A percentile compares a stretch with the other conserved stretches of the same genome.
Conservation (phyloP, 73 alveolate genomes). For the Paramecium bursaria region DNA sequence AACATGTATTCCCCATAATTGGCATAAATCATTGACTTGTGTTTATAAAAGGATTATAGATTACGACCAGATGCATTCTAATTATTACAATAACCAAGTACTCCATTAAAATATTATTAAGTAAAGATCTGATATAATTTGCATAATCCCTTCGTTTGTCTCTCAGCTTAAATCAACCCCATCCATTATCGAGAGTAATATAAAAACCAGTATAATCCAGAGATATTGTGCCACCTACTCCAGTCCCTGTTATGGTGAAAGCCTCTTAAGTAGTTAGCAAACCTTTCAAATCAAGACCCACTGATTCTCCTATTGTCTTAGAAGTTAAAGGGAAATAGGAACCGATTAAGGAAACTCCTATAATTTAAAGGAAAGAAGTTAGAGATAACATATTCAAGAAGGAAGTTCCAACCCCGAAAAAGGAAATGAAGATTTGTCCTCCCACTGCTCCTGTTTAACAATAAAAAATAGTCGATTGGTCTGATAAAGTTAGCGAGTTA, state of each 20-base stretch:
- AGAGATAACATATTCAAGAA: not conserved
- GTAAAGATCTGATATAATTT: conserved; percentile 10
- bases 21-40: conserved; percentile 81
- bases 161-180: conserved; percentile 7
- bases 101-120: not conserved
- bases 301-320: not conserved
- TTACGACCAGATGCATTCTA: conserved; percentile 90
- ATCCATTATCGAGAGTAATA: conserved; percentile 21
- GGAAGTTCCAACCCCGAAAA: not conserved
- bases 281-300: conserved; percentile 26
- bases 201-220: conserved; percentile 20
- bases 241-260: conserved; percentile 13
- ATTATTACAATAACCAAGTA: conserved; percentile 70
- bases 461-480: conserved; percentile 45
- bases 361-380: not conserved
- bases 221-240: conserved; percentile 7
- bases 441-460: conserved; percentile 2
- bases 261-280: not conserved
- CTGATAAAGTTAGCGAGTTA: conserved; percentile 39
- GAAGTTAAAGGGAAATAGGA: conserved; percentile 43
- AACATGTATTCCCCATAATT: conserved; percentile 83
- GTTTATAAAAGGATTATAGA: conserved; percentile 88
- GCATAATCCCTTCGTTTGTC: not conserved
- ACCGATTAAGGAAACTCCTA: conserved; percentile 55
- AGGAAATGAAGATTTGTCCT: not conserved